Evolutionary conservation across 306 rosid species (phyloP).

Genomic region (Lotus japonicus): DNA sequence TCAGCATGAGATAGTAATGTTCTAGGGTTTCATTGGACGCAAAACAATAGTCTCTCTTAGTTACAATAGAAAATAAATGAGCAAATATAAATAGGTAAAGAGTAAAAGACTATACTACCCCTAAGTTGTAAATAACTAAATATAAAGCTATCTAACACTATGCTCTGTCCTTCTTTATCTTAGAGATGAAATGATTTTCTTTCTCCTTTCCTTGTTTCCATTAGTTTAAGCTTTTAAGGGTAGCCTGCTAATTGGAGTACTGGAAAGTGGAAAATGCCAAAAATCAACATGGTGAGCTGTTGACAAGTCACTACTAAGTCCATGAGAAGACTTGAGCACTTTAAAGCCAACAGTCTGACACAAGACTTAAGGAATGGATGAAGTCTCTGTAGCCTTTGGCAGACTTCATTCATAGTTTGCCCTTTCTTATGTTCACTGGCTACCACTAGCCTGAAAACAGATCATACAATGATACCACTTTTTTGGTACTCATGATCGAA

Average conservation of each 20-base stretch:
- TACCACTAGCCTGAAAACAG: neutral
- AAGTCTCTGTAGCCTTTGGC: neutral
- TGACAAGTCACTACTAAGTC: neutral
- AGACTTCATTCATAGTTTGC: neutral
- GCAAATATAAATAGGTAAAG: too few relatives aligned
- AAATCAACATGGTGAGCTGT: neutral
- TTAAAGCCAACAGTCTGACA: too few relatives aligned
- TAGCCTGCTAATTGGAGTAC: neutral
- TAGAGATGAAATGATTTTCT: neutral
- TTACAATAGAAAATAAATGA: too few relatives aligned
- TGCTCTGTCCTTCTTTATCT: neutral
- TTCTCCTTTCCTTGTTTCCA: neutral
- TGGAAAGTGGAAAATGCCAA: neutral
- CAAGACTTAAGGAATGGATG: neutral
- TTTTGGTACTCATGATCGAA: neutral
- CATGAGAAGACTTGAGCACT: neutral
- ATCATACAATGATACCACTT: neutral
- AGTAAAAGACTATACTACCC: too few relatives aligned
- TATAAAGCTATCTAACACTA: too few relatives aligned
- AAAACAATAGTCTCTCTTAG: too few relatives aligned
- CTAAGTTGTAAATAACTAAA: too few relatives aligned
- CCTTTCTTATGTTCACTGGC: neutral
- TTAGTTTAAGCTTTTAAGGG: neutral
- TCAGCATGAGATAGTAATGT: neutral
- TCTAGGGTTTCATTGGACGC: too few relatives aligned